Conservation (phyloP, 2,329 filamentous ascomycete species). For the Colletotrichum limetticola region DNA sequence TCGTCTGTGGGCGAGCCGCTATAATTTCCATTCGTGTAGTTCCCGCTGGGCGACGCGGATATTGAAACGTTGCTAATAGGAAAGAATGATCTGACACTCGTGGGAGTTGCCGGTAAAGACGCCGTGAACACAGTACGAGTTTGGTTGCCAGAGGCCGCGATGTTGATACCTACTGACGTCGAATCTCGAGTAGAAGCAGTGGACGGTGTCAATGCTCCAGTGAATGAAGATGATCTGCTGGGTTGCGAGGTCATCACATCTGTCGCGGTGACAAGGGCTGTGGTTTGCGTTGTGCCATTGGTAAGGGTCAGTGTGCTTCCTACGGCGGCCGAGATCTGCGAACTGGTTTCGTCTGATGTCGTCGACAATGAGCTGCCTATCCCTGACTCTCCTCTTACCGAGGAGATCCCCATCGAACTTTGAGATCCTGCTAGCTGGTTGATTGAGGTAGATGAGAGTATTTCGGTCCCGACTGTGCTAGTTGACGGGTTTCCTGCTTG, state of each 20-base stretch:
- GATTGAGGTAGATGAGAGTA: neutral
- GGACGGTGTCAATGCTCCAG: neutral
- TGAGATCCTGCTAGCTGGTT: neutral
- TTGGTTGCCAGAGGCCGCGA: neutral
- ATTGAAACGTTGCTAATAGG: neutral
- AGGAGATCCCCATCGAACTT: conserved; percentile 4
- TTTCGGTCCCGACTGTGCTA: neutral
- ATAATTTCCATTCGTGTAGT: neutral
- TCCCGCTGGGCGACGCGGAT: neutral
- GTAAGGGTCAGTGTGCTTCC: neutral
- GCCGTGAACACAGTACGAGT: neutral
- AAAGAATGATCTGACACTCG: neutral
- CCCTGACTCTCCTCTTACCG: neutral
- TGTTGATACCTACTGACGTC: neutral
- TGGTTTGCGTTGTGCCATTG: neutral
- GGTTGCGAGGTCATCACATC: neutral
- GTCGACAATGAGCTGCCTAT: neutral
- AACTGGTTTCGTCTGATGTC: conserved; percentile 22
- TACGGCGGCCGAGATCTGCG: neutral
- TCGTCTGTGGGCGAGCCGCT: neutral
- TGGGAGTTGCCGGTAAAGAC: neutral
- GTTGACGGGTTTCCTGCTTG: neutral
- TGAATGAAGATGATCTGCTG: neutral
- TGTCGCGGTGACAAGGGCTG: conserved; percentile 1
- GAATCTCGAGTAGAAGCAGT: neutral